Evolutionary conservation across 805 yeast species (phyloP), one percentile per base, ranked within the genome.

Genomic region (Torulaspora franciscae): DNA sequence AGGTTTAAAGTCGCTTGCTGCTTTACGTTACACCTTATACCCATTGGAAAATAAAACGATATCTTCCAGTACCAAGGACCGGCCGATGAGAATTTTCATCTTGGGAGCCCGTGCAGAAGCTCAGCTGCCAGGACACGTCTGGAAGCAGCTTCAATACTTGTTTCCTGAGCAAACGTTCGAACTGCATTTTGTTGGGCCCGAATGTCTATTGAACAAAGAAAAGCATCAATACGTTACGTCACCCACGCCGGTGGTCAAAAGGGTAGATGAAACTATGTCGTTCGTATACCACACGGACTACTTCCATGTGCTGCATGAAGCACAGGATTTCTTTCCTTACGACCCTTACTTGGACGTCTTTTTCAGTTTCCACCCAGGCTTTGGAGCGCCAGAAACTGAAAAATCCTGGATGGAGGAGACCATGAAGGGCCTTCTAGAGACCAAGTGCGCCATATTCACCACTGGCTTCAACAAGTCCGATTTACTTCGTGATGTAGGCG

Each of bases 291-390:
- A 90, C 67, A 88, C 98, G 1, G 85, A 86, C 57, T 90, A 83
- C 66, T 93, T 93, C 80, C 88, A 89, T 61, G 91, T 85, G 32
- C 74, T 85, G 49, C 95, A 93, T 67, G 89, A 89, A 58, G 82
- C 87, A 39, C 93, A 90, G 58, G 97, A 91, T 68, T 86, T 93
- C 65, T 87, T 88, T 81, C 99, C 99, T 4, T 93, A 90, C 65
- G 99, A 93, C 65, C 99, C 99, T 36, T 93, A 91, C 66, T 76
- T 87, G 62, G 99, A 93, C 64, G 79, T 80, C 23, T 93, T 93
- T 68, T 89, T 88, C 76, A 74, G 86, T 42, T 93, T 91, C 84
- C 98, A 91, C 65, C 98, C 99, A 3, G 96, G 96, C 32, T 78
- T 89, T 60, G 82, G 87, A 14, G 84, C 93, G 6, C 85, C 86